Conservation (phyloP, 1,284 basidiomycete species). For the Trichosporon asahii region DNA sequence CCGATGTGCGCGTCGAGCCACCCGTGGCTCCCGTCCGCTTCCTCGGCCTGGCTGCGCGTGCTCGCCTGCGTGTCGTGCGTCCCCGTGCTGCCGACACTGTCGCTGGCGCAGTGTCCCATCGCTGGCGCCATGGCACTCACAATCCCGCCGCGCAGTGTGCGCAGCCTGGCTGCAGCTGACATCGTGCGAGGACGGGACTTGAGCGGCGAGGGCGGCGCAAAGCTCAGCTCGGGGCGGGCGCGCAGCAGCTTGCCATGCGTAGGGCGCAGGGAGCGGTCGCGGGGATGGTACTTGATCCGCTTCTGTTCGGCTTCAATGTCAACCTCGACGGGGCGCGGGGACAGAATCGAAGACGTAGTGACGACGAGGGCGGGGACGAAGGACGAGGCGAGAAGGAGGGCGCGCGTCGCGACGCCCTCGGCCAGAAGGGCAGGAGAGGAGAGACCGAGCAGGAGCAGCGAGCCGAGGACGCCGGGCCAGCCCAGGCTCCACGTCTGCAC, state of each 20-base stretch:
- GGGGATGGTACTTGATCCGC: not conserved
- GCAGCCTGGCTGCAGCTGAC: not conserved
- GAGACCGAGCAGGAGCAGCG: not conserved
- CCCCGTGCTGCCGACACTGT: not conserved
- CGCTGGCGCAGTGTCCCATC: not conserved
- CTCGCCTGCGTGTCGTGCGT: not conserved
- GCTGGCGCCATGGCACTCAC: not conserved
- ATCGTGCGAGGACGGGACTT: not conserved
- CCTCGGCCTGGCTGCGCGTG: not conserved
- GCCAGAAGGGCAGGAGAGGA: not conserved
- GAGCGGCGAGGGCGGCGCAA: not conserved
- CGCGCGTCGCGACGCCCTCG: not conserved
- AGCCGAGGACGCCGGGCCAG: not conserved
- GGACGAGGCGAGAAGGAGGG: not conserved
- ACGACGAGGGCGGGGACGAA: not conserved
- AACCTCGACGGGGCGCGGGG: not conserved
- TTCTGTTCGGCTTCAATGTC: not conserved
- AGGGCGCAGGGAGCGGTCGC: not conserved
- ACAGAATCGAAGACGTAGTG: not conserved
- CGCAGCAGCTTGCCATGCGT: not conserved
- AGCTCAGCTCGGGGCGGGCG: not conserved
- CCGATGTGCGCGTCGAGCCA: constrained; percentile 1
- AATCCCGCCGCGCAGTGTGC: not conserved
- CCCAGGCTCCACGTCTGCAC: not conserved
- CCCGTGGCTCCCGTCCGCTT: constrained; percentile 2